Percentiles rank a stretch among this genome's conserved stretches.
phyloP scores from a whole-genome alignment of 345 rosid genomes.

The Eucalyptus viminalis region DNA sequence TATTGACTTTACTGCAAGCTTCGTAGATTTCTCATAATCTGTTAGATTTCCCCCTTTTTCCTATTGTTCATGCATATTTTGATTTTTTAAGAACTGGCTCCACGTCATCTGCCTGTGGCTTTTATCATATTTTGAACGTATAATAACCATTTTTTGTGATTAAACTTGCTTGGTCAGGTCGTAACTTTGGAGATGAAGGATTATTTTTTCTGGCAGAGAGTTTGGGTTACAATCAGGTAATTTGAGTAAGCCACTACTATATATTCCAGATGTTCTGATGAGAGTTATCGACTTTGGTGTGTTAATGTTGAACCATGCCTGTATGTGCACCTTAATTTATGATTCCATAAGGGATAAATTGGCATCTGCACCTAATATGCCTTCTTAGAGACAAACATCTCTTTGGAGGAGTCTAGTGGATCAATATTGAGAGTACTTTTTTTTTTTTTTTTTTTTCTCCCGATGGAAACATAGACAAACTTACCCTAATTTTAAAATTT shows the following conservation, averaged over 20 bases:
- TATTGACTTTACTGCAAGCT: background rate
- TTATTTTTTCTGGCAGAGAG: constrained; percentile 77
- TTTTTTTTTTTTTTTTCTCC: background rate
- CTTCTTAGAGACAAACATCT: background rate
- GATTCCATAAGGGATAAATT: background rate
- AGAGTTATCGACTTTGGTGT: background rate
- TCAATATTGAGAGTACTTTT: background rate
- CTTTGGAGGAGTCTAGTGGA: background rate
- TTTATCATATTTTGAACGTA: background rate
- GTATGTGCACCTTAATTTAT: background rate
- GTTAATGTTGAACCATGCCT: background rate
- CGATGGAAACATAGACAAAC: background rate
- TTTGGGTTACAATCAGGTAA: constrained; percentile 88
- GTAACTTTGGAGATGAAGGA: constrained; percentile 94
- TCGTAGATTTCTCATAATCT: background rate
- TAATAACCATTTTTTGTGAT: background rate
- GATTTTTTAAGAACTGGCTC: background rate
- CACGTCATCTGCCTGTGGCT: background rate
- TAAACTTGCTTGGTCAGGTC: constrained; percentile 31
- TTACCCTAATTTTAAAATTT: background rate
- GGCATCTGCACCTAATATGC: background rate
- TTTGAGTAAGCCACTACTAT: background rate
- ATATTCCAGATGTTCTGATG: background rate
- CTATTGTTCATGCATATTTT: background rate
- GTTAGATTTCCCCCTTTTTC: background rate